Percentiles rank a stretch among this genome's conserved stretches.
Conservation (phyloP, 805 yeast genomes). For the Metschnikowia lachancei region DNA sequence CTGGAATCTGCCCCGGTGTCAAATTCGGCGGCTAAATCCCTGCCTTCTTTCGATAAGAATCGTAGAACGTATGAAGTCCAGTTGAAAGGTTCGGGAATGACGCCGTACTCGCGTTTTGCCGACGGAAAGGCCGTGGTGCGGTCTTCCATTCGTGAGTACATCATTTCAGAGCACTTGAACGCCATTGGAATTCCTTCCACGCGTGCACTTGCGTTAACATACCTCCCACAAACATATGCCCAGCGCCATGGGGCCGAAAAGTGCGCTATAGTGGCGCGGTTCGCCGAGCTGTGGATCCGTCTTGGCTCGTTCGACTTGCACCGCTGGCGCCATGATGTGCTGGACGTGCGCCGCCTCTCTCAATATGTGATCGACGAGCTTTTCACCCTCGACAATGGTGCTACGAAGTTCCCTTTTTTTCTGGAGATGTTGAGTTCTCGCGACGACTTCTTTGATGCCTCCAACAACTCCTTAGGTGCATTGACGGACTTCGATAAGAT, state of each 20-base stretch:
- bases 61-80: slow-evolving; percentile 61
- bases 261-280: slow-evolving; percentile 81
- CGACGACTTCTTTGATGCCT: slow-evolving; percentile 21
- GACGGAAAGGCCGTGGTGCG: slow-evolving; percentile 93
- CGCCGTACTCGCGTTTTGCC: slow-evolving; percentile 92
- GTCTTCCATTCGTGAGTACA: slow-evolving; percentile 83
- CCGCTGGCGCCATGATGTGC: slow-evolving; percentile 67
- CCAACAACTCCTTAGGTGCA: slow-evolving; percentile 29
- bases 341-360: slow-evolving; percentile 59
- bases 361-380: slow-evolving; percentile 72
- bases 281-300: slow-evolving; percentile 84
- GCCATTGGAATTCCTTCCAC: slow-evolving; percentile 85
- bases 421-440: slow-evolving; percentile 20
- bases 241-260: slow-evolving; percentile 68
- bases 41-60: slow-evolving; percentile 20
- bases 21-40: neutral
- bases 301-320: slow-evolving; percentile 85
- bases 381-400: slow-evolving; percentile 37
- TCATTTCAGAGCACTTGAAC: slow-evolving; percentile 76
- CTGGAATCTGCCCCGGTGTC: no score
- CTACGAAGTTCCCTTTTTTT: slow-evolving; percentile 29
- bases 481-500: slow-evolving; percentile 65
- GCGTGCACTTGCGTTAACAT: slow-evolving; percentile 71
- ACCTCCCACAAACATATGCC: slow-evolving; percentile 74
- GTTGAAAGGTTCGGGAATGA: slow-evolving; percentile 86